phyloP scores from a whole-genome alignment of 768 basidiomycete species.

The Porphyrellus cyaneotinctus region DNA sequence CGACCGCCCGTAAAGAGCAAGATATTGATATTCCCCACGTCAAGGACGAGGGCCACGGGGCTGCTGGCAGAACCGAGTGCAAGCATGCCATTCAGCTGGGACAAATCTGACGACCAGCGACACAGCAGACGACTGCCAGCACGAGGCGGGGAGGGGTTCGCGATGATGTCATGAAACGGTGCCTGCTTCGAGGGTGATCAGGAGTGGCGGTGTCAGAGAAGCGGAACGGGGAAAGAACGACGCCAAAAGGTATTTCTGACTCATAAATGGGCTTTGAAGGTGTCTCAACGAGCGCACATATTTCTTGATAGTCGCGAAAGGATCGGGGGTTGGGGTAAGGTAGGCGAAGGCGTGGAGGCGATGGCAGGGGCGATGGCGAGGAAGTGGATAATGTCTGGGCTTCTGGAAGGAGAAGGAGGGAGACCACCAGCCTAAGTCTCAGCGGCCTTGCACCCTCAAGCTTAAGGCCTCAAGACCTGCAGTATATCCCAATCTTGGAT shows the following conservation, averaged over 20 bases:
- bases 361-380: conserved; percentile 6
- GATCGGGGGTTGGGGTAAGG: conserved; percentile 54
- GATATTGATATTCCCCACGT: too few relatives aligned
- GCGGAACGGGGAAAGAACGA: not conserved
- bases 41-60: too few relatives aligned
- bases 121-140: too few relatives aligned
- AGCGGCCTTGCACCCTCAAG: too few relatives aligned
- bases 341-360: conserved; percentile 45
- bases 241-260: not conserved
- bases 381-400: conserved; percentile 24
- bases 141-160: too few relatives aligned
- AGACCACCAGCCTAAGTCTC: conserved; percentile 84
- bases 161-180: not conserved
- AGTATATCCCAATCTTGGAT: too few relatives aligned
- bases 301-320: conserved; percentile 50
- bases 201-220: not conserved
- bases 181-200: not conserved
- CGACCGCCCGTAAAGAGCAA: too few relatives aligned
- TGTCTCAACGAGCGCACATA: conserved; percentile 37
- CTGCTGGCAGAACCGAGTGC: too few relatives aligned
- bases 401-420: conserved; percentile 61
- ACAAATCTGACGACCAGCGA: too few relatives aligned
- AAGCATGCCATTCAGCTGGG: too few relatives aligned
- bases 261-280: conserved; percentile 3
- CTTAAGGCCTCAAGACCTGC: too few relatives aligned